These are phyloP conservation scores for Hyphopichia homilentoma DNA, from an alignment of 805 yeast genomes.

Conservation along the genomic window DNA sequence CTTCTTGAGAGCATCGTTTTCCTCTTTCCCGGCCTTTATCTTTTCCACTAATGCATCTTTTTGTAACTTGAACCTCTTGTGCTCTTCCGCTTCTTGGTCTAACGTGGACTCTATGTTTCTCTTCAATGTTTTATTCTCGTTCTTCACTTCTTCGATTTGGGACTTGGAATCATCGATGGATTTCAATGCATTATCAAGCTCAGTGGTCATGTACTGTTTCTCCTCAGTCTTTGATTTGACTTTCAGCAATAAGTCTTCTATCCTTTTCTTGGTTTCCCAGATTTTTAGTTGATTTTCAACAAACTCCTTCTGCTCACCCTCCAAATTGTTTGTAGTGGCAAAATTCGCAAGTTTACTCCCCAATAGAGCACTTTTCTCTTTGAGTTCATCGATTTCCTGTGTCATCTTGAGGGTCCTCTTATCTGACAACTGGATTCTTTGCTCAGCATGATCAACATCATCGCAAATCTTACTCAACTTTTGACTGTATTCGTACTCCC, in stretches of 20 bases:
- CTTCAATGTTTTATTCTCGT: conserved; percentile 13
- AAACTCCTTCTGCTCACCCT: conserved; percentile 15
- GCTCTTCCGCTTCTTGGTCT: conserved; percentile 18
- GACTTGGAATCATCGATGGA: conserved; percentile 45
- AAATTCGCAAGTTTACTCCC: conserved; percentile 25
- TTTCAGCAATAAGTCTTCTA: conserved; percentile 41
- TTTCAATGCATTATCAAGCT: conserved; percentile 49
- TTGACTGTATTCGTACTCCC: conserved; percentile 38
- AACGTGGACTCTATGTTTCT: conserved; percentile 15
- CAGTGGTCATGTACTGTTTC: conserved; percentile 58
- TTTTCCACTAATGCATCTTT: conserved; percentile 15
- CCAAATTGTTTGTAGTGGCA: conserved; percentile 15
- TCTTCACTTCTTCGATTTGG: conserved; percentile 20
- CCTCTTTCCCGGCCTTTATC: conserved; percentile 19
- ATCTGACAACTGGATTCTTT: conserved; percentile 31
- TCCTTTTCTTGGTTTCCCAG: conserved; percentile 44
- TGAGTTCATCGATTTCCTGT: conserved; percentile 25
- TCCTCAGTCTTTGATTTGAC: conserved; percentile 53
- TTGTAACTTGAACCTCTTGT: conserved; percentile 15
- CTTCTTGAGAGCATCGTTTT: conserved; percentile 19
- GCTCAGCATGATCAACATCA: conserved; percentile 42
- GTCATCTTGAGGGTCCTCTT: conserved; percentile 25
- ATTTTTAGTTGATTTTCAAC: conserved; percentile 38
- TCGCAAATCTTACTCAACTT: conserved; percentile 43
- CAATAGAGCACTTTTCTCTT: conserved; percentile 21